Conservation (phyloP, 202 grass and related monocot species). For the Zoysia matrella region DNA sequence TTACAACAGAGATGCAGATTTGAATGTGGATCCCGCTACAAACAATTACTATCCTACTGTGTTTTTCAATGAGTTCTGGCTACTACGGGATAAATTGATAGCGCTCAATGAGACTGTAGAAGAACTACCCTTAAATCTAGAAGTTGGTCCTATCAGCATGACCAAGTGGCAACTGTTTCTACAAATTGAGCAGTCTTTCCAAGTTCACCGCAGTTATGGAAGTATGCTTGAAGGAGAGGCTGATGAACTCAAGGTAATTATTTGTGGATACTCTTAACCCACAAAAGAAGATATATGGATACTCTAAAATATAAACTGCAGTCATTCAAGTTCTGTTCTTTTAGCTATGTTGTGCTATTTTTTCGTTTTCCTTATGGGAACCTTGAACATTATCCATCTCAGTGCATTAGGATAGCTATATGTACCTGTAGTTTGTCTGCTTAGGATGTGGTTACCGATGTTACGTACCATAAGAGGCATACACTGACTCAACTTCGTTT, state of each 20-base stretch:
- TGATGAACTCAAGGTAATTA: slow-evolving; percentile 90
- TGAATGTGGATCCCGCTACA: slow-evolving; percentile 76
- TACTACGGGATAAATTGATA: slow-evolving; percentile 94
- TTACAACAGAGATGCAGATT: slow-evolving; percentile 69
- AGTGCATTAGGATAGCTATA: slow-evolving; percentile 13
- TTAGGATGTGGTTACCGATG: slow-evolving; percentile 8
- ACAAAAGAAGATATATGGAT: background rate
- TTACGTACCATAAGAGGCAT: slow-evolving; percentile 2
- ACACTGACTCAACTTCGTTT: slow-evolving; percentile 32
- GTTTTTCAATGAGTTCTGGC: slow-evolving; percentile 99
- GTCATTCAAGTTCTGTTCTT: background rate
- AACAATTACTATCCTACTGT: slow-evolving; percentile 84
- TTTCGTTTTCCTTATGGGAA: background rate
- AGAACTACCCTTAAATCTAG: slow-evolving; percentile 80
- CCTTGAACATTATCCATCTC: slow-evolving; percentile 9
- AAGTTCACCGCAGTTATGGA: slow-evolving; percentile 90
- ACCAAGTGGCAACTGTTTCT: slow-evolving; percentile 96
- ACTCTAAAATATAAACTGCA: slow-evolving; percentile 22
- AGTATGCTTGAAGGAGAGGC: slow-evolving; percentile 99
- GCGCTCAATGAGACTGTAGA: slow-evolving; percentile 76
- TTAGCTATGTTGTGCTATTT: background rate
- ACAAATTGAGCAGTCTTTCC: slow-evolving; percentile 98
- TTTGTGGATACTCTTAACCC: background rate
- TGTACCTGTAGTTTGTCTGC: slow-evolving; percentile 24
- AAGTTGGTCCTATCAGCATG: slow-evolving; percentile 89